phyloP scores from a whole-genome alignment of 495 filamentous ascomycete species.

The Penicillium lividum region DNA sequence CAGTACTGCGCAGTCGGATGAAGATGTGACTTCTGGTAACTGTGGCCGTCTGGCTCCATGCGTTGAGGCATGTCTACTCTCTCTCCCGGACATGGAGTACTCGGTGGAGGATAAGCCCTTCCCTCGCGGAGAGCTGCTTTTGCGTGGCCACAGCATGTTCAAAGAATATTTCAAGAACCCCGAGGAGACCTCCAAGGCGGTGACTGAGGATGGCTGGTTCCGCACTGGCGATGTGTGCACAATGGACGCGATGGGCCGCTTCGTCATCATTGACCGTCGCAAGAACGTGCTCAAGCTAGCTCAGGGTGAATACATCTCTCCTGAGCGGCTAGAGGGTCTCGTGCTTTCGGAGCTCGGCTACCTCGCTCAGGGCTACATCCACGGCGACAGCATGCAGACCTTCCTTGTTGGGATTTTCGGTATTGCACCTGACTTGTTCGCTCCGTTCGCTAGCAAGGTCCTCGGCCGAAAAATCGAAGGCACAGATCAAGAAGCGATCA shows the following conservation, averaged over 20 bases:
- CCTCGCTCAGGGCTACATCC: slow-evolving; percentile 80
- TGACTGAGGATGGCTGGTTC: slow-evolving; percentile 94
- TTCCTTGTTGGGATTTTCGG: slow-evolving; percentile 87
- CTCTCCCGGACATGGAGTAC: slow-evolving; percentile 96
- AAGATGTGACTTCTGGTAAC: slow-evolving; percentile 76
- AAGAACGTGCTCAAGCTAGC: slow-evolving; percentile 99
- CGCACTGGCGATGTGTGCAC: slow-evolving; percentile 87
- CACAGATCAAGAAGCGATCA: slow-evolving; percentile 66
- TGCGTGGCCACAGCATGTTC: slow-evolving; percentile 80
- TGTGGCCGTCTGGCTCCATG: slow-evolving; percentile 70
- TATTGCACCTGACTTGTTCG: slow-evolving; percentile 78
- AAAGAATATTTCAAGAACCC: slow-evolving; percentile 84
- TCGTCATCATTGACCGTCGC: slow-evolving; percentile 91
- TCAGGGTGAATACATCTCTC: slow-evolving; percentile 97
- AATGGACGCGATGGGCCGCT: slow-evolving; percentile 81
- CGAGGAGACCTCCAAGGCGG: slow-evolving; percentile 72
- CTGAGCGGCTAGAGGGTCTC: slow-evolving; percentile 94
- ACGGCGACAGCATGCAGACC: slow-evolving; percentile 84
- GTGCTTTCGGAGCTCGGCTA: slow-evolving; percentile 78
- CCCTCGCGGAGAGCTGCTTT: slow-evolving; percentile 85
- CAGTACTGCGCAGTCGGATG: slow-evolving; percentile 59
- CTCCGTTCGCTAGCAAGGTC: slow-evolving; percentile 72
- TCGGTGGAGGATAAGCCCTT: slow-evolving; percentile 86
- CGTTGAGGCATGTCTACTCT: slow-evolving; percentile 77
- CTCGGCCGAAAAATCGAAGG: slow-evolving; percentile 63